A percentile compares a stretch with the other conserved stretches of the same genome.
These are phyloP conservation scores for Phycomyces blakesleeanus DNA, from an alignment of 192 early-diverging fungal genomes.

Conservation along the genomic window DNA sequence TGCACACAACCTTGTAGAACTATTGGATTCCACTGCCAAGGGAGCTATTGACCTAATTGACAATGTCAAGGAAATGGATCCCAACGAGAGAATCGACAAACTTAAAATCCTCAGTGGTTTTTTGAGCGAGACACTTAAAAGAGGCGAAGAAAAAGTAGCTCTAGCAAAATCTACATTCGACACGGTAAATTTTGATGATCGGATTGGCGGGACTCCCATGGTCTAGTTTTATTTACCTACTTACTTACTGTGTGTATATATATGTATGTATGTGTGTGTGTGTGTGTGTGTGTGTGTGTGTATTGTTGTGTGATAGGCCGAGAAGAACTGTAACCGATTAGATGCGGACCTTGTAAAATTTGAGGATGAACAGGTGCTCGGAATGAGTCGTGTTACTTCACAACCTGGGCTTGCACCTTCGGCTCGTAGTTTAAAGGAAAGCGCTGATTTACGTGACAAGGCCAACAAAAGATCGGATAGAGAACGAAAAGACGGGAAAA, in stretches of 20 bases:
- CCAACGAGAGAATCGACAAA: constrained; percentile 48
- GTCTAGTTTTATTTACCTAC: no score
- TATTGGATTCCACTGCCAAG: constrained; percentile 63
- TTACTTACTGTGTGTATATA: background rate
- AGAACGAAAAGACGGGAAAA: constrained; percentile 26
- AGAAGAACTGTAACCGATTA: constrained; percentile 81
- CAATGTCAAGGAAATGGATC: constrained; percentile 49
- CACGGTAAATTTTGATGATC: no score
- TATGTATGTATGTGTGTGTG: background rate
- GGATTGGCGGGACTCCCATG: no score
- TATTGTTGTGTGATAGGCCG: constrained; percentile 64
- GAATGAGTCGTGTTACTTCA: constrained; percentile 40
- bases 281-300: no score
- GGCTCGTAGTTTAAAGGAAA: constrained; percentile 28
- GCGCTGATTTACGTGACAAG: constrained; percentile 42
- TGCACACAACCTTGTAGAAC: constrained; percentile 41
- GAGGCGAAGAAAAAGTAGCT: constrained; percentile 92
- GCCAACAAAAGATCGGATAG: constrained; percentile 27
- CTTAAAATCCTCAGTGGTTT: constrained; percentile 50
- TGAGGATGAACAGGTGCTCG: constrained; percentile 87
- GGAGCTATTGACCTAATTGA: constrained; percentile 74
- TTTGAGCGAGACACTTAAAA: constrained; percentile 74
- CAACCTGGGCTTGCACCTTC: constrained; percentile 21
- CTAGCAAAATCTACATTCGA: constrained; percentile 93
- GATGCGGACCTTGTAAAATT: constrained; percentile 91